phyloP scores from a whole-genome alignment of 495 filamentous ascomycete genomes.

The Aspergillus affinis region DNA sequence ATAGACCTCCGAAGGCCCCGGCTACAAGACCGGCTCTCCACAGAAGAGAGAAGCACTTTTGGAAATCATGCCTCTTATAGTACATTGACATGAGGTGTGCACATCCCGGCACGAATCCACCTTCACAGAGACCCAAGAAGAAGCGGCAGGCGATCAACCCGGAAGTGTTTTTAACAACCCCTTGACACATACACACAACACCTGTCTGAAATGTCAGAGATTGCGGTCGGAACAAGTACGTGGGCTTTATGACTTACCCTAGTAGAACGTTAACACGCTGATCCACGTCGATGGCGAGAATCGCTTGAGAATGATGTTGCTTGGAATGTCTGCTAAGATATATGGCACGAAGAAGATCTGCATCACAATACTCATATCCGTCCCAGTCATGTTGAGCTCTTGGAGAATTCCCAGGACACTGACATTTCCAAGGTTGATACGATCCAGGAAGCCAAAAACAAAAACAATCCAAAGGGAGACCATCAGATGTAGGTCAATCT shows the following conservation, averaged over 20 bases:
- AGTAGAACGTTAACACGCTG: constrained; percentile 46
- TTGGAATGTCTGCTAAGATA: constrained; percentile 60
- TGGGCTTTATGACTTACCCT: constrained; percentile 44
- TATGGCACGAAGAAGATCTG: constrained; percentile 64
- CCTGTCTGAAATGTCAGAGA: constrained; percentile 18
- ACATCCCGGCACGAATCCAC: constrained; percentile 52
- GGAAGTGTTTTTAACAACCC: constrained; percentile 40
- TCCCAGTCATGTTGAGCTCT: constrained; percentile 42
- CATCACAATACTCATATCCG: constrained; percentile 49
- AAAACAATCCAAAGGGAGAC: constrained; percentile 21
- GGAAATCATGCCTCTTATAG: constrained; percentile 52
- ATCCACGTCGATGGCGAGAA: constrained; percentile 57
- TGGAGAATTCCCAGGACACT: constrained; percentile 49
- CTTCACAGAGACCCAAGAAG: constrained; percentile 54
- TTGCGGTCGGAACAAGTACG: not conserved
- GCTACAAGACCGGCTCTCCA: constrained; percentile 53
- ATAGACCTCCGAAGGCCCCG: constrained; percentile 58
- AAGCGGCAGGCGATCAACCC: constrained; percentile 52
- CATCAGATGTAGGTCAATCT: constrained; percentile 21
- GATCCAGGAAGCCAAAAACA: constrained; percentile 27
- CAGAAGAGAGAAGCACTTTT: constrained; percentile 53
- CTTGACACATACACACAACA: constrained; percentile 38
- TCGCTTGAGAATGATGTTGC: constrained; percentile 63
- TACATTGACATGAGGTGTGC: constrained; percentile 54
- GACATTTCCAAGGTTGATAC: constrained; percentile 55